phyloP scores from a whole-genome alignment of 805 yeast genomes.

The Lipomyces mesembrius region DNA sequence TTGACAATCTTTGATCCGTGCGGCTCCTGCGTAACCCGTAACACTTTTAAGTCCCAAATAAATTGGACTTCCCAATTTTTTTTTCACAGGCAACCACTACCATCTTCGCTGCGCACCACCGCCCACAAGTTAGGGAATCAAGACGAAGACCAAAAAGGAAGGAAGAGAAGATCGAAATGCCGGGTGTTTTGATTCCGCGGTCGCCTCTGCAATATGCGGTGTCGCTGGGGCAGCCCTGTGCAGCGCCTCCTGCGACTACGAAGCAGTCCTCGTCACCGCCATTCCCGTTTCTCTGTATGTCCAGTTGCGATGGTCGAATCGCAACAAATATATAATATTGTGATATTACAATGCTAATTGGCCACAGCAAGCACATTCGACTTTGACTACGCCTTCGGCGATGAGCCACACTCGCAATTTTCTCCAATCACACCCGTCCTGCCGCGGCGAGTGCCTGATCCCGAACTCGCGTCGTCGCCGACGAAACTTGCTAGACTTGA shows the following conservation, averaged over 20 bases:
- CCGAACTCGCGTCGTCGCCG: background rate
- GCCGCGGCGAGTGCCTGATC: background rate
- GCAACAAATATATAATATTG: background rate
- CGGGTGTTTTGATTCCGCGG: constrained; percentile 9
- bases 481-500: background rate
- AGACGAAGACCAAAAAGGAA: background rate
- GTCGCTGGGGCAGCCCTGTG: background rate
- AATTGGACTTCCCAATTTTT: background rate
- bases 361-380: background rate
- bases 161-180: background rate
- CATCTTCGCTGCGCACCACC: background rate
- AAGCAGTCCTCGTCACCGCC: background rate
- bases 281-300: background rate
- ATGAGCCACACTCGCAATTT: background rate
- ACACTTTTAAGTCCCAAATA: too few relatives aligned
- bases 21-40: background rate
- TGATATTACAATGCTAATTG: background rate
- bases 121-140: background rate
- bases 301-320: background rate
- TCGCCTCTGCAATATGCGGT: constrained; percentile 10
- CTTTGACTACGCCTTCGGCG: constrained; percentile 1
- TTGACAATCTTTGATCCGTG: background rate
- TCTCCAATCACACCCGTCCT: background rate
- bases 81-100: background rate
- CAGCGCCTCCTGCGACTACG: background rate